Evolutionary conservation across 495 filamentous ascomycete genomes (phyloP).

Genomic region (Daldinia grandis): DNA sequence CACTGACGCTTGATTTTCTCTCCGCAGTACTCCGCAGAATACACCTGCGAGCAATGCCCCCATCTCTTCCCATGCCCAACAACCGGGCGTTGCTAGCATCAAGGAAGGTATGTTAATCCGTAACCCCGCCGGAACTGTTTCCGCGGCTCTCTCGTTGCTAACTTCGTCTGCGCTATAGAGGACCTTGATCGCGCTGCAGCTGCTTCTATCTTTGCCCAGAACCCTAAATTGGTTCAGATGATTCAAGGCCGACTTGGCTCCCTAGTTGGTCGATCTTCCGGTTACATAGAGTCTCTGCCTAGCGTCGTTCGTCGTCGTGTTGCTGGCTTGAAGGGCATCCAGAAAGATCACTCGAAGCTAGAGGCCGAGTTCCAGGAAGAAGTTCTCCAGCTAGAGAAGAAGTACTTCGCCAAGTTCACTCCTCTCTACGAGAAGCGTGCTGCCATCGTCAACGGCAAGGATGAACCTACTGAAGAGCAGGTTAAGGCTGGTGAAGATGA

Average conservation of each 20-base stretch:
- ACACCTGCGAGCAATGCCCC: slow-evolving; percentile 93
- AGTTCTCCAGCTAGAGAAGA: slow-evolving; percentile 97
- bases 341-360: slow-evolving; percentile 98
- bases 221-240: slow-evolving; percentile 92
- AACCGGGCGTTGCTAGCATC: slow-evolving; percentile 93
- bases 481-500: slow-evolving; percentile 86
- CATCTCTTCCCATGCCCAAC: slow-evolving; percentile 96
- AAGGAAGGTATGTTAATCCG: slow-evolving; percentile 80
- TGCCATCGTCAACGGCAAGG: slow-evolving; percentile 86
- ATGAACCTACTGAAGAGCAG: slow-evolving; percentile 87
- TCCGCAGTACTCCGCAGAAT: slow-evolving; percentile 88
- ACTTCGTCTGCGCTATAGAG: slow-evolving; percentile 65
- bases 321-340: slow-evolving; percentile 93
- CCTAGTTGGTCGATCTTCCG: slow-evolving; percentile 93
- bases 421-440: slow-evolving; percentile 96
- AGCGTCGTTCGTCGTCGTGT: slow-evolving; percentile 89
- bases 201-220: slow-evolving; percentile 90
- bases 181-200: slow-evolving; percentile 86
- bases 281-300: slow-evolving; percentile 97
- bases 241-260: slow-evolving; percentile 95
- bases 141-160: slow-evolving; percentile 27
- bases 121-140: slow-evolving; percentile 8
- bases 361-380: slow-evolving; percentile 99
- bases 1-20: slow-evolving; percentile 44
- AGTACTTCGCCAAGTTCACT: slow-evolving; percentile 98